Evolutionary conservation across 495 filamentous ascomycete species (phyloP), one percentile per base, ranked within the genome.

Genomic region (Tuber umbilicatum): DNA sequence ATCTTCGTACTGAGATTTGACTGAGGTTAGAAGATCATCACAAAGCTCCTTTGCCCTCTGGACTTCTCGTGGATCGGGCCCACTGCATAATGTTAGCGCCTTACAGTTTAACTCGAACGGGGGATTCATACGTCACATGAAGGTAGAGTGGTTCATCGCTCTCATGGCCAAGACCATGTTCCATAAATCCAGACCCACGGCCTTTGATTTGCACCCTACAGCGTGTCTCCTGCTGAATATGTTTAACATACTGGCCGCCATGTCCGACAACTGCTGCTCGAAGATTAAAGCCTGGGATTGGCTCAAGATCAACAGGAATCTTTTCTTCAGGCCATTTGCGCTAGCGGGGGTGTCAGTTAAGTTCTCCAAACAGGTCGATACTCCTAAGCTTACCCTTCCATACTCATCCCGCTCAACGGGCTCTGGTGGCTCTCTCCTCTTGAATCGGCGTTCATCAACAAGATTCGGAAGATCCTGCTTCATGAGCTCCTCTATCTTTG

Each of bases 321-420:
- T 90, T 91, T 84, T 97, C 94, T 81, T 97, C 94, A 12, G 95
- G 95, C 95, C 95, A 98, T 93, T 97, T 97, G 78, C 94, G 93
- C 92, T 97, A 78, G 81, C 77, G 83, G 81, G 41, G 39, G 43
- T 16, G 83, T 86, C 74, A 85, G 79, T 74, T 72, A 45, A 74
- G 64, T 39, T 68, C 64, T 39, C 10, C 5, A 42, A 50, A 41
- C 10, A n/a, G 50, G 69, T 37, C 7, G 68, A 38, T 23, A 43
- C 45, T 41, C 71, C 37, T 42, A 55, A 31, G 84, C 91, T 83
- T 88, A 97, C 94, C 82, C 95, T 90, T 73, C 94, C 94, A 84
- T 90, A 94, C 83, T 97, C 93, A 81, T 98, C 95, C 73, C 94
- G 91, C 83, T 99, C 95, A n/a, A 97, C 90, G 45, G 87, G 89